Evolutionary conservation across 2,329 filamentous ascomycete species (phyloP).

Genomic region (Tetracladium maxilliforme): DNA sequence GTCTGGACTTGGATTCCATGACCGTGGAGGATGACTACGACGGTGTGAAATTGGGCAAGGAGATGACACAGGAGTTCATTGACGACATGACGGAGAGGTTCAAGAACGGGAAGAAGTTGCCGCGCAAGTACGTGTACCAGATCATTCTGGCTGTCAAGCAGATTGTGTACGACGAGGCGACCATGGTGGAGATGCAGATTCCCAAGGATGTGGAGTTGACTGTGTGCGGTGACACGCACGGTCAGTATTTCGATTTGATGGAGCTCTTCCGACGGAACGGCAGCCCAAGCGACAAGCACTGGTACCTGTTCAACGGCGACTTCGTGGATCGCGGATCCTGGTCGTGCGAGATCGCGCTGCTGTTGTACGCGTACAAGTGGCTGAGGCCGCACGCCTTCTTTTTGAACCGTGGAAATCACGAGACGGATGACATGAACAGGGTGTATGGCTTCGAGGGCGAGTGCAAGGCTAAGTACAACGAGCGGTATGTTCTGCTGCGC

Average conservation of each 20-base stretch:
- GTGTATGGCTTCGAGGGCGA: conserved; percentile 98
- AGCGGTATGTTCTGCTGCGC: conserved; percentile 31
- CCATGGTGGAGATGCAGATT: conserved; percentile 89
- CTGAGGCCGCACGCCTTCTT: conserved; percentile 77
- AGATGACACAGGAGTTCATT: conserved; percentile 95
- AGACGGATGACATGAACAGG: conserved; percentile 98
- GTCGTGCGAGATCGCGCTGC: conserved; percentile 91
- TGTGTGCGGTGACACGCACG: conserved; percentile 94
- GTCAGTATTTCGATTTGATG: conserved; percentile 96
- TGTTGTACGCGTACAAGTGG: conserved; percentile 97
- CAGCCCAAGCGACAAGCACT: conserved; percentile 69
- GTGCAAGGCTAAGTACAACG: conserved; percentile 96
- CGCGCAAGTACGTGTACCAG: conserved; percentile 94
- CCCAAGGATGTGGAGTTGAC: conserved; percentile 67
- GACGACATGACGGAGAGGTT: conserved; percentile 95
- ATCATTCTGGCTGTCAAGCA: conserved; percentile 85
- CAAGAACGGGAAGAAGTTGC: conserved; percentile 89
- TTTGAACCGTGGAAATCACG: conserved; percentile 95
- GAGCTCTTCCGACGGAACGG: conserved; percentile 92
- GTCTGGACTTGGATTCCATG: conserved; percentile 77
- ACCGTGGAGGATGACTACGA: conserved; percentile 74
- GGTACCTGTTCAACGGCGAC: conserved; percentile 96
- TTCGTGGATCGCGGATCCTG: conserved; percentile 96
- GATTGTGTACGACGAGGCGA: conserved; percentile 81
- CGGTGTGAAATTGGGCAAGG: conserved; percentile 58